Percentiles rank a stretch among this genome's conserved stretches.
phyloP scores from a whole-genome alignment of 2,329 filamentous ascomycete genomes.

The Gremmenia infestans region DNA sequence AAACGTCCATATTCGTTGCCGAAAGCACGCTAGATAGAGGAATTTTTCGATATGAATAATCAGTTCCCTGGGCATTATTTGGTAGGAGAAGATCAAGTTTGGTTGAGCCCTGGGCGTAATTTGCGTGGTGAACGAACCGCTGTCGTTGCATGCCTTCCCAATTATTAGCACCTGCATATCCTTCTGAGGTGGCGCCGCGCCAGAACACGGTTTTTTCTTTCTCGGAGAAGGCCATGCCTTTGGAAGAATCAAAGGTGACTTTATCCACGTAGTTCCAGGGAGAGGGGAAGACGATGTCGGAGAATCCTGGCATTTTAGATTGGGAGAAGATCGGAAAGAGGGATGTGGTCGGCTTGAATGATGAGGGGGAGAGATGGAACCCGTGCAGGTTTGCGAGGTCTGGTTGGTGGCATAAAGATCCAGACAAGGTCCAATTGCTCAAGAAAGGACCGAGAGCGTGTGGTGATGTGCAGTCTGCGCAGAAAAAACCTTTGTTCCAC shows the following conservation, averaged over 20 bases:
- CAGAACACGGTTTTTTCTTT: conserved; percentile 49
- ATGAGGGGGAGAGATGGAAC: conserved; percentile 43
- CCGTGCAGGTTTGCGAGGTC: conserved; percentile 46
- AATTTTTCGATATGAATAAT: conserved; percentile 36
- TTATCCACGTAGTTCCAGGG: conserved; percentile 38
- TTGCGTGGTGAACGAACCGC: conserved; percentile 51
- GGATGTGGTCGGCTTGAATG: conserved; percentile 38
- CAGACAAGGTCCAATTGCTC: conserved; percentile 25
- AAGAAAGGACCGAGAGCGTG: conserved; percentile 27
- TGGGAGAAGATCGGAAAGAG: conserved; percentile 53
- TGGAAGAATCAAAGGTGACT: conserved; percentile 35
- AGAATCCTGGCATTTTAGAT: conserved; percentile 48
- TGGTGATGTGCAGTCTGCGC: conserved; percentile 32
- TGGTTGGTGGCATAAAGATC: conserved; percentile 48
- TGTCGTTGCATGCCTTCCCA: conserved; percentile 58
- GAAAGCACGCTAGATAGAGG: conserved; percentile 34
- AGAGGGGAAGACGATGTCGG: conserved; percentile 44
- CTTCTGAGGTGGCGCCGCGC: conserved; percentile 48
- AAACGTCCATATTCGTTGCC: conserved; percentile 30
- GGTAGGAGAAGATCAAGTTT: conserved; percentile 21
- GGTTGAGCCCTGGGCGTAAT: conserved; percentile 38
- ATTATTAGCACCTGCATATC: conserved; percentile 42
- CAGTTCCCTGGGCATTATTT: conserved; percentile 30
- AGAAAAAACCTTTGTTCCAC: conserved; percentile 37
- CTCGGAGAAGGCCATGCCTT: conserved; percentile 35